These are phyloP conservation scores for Fomitiporia mediterranea DNA, from an alignment of 1,284 basidiomycete species.

Conservation along the genomic window DNA sequence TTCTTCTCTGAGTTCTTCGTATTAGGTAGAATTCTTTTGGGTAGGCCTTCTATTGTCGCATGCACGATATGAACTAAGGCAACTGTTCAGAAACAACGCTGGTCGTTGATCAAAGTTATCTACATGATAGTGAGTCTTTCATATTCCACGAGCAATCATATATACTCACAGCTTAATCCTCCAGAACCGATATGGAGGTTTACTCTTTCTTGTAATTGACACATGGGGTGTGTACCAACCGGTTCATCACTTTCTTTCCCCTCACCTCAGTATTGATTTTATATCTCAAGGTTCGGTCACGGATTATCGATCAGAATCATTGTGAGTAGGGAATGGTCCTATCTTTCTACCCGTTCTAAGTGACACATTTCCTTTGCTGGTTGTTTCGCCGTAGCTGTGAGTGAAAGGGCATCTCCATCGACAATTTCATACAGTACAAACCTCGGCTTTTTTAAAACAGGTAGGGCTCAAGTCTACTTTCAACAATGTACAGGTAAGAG, in stretches of 20 bases:
- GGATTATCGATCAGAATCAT: not conserved
- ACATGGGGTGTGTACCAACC: constrained; percentile 7
- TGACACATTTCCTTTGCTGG: not conserved
- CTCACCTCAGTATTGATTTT: not conserved
- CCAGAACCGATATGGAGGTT: constrained; percentile 10
- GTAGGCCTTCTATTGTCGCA: not conserved
- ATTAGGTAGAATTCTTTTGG: constrained; percentile 8
- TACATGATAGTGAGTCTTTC: constrained; percentile 3
- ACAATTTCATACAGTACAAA: not conserved
- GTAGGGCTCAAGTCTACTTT: constrained; percentile 8
- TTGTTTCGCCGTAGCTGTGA: constrained; percentile 1
- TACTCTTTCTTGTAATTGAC: constrained; percentile 4
- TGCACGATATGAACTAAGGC: not conserved
- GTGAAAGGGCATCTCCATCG: not conserved
- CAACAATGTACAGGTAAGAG: constrained; percentile 11
- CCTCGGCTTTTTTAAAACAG: not conserved
- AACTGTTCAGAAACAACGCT: not conserved
- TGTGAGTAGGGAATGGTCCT: not conserved
- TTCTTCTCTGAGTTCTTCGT: not conserved
- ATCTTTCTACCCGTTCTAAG: not conserved
- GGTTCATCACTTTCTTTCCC: not conserved
- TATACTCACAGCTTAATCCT: not conserved
- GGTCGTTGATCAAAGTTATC: constrained; percentile 5
- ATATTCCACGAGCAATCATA: not conserved
- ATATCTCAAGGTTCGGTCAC: not conserved